Evolutionary conservation across 2,329 filamentous ascomycete species (phyloP), one percentile per base, ranked within the genome.

Genomic region (Anthostomella pinea): DNA sequence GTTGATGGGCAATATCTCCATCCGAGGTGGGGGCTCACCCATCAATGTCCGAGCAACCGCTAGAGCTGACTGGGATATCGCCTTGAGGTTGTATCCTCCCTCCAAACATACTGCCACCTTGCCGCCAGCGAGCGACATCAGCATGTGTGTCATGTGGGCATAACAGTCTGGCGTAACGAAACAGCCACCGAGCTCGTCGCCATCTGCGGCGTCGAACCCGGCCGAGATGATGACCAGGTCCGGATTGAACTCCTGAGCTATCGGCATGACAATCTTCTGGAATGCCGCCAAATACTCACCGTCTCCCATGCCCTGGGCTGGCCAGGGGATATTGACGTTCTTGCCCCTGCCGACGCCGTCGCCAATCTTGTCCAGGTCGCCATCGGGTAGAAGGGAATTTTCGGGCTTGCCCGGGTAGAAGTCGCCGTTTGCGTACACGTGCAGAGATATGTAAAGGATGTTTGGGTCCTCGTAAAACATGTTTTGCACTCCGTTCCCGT

Each of bases 61-160:
- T 4, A 96, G 74, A 1, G 93, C 90, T 4, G 93, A 97, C 39
- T 86, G 82, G 0, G 93, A 95, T 40, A 98, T 98, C 1, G 93
- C 93, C 30, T 81, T 72, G 16, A 98, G 78, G 53, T 97, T 97
- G 64, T 98, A 98, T 7, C 93, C 93, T 15, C 93, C 93, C 66
- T 98, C 93, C 3, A 98, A 73, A 57, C 90, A 96, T 7, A 96
- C 91, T 3, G 87, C 86, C 10, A 98, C 75, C 57, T 90, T 95
- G 18, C 93, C 93, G 28, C 82, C 75, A 1, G 93, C 91, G 14
- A 98, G 72, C 2, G 87, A 89, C 90, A 96, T 97, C 30, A 98
- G 77, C 91, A 97, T 96, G 58, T 96, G 89, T 11, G 93, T 97
- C 93, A 98, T 97, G 58, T 98, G 91, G 10, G 90, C 87, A 59